phyloP scores from a whole-genome alignment of 2,329 filamentous ascomycete species.

The Fusarium sp. region DNA sequence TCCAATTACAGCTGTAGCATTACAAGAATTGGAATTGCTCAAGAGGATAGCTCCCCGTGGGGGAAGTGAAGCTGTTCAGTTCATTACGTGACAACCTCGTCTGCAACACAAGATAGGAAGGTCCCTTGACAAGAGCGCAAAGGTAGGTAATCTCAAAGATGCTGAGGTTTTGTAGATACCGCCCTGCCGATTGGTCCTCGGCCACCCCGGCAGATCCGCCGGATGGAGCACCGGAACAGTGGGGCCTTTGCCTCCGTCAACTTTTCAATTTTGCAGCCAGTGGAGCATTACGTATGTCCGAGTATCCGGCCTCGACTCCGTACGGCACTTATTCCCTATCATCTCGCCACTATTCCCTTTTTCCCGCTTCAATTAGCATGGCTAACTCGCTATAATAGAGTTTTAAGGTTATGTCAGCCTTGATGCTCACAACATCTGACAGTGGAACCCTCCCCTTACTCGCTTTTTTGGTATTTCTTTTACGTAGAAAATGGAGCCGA shows the following conservation, averaged over 20 bases:
- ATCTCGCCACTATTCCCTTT: background rate
- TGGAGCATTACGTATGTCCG: background rate
- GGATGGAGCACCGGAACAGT: slow-evolving; percentile 9
- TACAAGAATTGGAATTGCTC: background rate
- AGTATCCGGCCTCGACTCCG: background rate
- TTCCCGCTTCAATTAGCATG: background rate
- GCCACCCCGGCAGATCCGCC: slow-evolving; percentile 22
- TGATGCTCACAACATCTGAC: background rate
- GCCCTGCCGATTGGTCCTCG: slow-evolving; percentile 27
- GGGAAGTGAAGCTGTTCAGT: background rate
- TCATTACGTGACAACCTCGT: slow-evolving; percentile 27
- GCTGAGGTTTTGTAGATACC: background rate
- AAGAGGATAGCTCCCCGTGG: slow-evolving; percentile 18
- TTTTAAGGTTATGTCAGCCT: background rate
- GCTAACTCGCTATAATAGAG: background rate
- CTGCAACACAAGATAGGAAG: slow-evolving; percentile 6
- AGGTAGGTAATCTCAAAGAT: slow-evolving; percentile 5
- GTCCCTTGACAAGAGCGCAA: slow-evolving; percentile 6
- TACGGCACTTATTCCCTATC: background rate
- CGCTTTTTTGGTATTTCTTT: slow-evolving; percentile 32
- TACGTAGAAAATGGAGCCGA: slow-evolving; percentile 37
- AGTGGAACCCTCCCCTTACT: slow-evolving; percentile 9
- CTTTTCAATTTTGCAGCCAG: background rate
- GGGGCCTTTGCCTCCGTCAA: slow-evolving; percentile 6
- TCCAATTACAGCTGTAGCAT: slow-evolving; percentile 16